A percentile compares a stretch with the other conserved stretches of the same genome.
phyloP scores from a whole-genome alignment of 257 asterid species.

The Nicotiana tomentosiformis region DNA sequence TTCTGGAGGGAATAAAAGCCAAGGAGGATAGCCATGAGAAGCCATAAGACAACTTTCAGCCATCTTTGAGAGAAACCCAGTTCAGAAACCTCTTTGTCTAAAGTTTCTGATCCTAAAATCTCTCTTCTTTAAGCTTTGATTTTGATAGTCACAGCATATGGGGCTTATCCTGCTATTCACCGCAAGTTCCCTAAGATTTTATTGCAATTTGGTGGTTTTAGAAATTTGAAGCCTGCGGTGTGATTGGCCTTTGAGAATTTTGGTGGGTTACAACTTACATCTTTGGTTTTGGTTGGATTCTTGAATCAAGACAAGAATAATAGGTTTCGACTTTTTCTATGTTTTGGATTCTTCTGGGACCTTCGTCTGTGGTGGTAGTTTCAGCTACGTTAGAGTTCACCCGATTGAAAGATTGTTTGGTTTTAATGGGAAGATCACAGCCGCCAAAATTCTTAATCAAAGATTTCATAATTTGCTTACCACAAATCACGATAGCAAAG shows the following conservation, averaged over 20 bases:
- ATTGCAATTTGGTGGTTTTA: conserved; percentile 11
- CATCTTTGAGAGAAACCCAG: conserved; percentile 27
- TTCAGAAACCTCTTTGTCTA: conserved; percentile 7
- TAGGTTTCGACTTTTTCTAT: neutral
- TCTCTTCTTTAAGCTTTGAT: neutral
- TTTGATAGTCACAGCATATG: conserved; percentile 10
- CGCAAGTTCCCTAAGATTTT: conserved; percentile 36
- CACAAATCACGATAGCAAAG: neutral
- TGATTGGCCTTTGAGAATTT: neutral
- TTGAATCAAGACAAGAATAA: conserved; percentile 11
- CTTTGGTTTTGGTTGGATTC: conserved; percentile 9
- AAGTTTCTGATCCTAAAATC: neutral
- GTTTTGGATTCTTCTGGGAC: neutral
- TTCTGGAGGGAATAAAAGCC: conserved; percentile 36
- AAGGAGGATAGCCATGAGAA: conserved; percentile 54
- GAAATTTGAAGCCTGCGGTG: neutral
- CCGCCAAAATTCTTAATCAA: neutral
- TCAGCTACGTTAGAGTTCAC: neutral
- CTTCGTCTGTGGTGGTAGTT: neutral
- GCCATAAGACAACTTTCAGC: conserved; percentile 67
- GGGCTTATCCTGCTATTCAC: conserved; percentile 39
- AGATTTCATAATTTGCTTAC: neutral
- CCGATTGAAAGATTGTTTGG: neutral
- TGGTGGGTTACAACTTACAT: neutral
- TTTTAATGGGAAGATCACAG: neutral